Evolutionary conservation across 139 green algal genomes (phyloP).

Genomic region (Diplosphaera chodatii): DNA sequence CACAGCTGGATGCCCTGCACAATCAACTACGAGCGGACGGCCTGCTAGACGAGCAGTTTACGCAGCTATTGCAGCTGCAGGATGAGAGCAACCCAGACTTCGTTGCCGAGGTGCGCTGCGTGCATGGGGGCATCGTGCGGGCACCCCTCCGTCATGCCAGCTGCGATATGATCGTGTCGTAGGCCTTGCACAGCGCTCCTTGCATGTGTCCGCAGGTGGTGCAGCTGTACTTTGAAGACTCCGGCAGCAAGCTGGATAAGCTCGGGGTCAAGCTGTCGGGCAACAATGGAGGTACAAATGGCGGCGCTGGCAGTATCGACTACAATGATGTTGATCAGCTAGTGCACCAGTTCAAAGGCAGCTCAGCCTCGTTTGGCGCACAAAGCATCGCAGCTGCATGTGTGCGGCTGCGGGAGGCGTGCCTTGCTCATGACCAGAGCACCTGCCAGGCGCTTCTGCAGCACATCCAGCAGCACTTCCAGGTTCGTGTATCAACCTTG

Average conservation of each 20-base stretch:
- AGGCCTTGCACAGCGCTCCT: no score
- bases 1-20: constrained; percentile 13
- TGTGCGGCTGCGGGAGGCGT: constrained; percentile 57
- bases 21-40: constrained; percentile 25
- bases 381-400: constrained; percentile 49
- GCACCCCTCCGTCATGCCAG: no score
- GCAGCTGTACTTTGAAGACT: constrained; percentile 78
- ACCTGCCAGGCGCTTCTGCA: constrained; percentile 20
- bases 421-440: constrained; percentile 28
- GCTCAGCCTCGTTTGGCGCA: constrained; percentile 63
- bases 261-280: constrained; percentile 39
- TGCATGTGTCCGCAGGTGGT: no score
- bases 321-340: constrained; percentile 68
- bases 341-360: constrained; percentile 86
- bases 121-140: no score
- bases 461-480: constrained; percentile 14
- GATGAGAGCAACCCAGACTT: constrained; percentile 83
- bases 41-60: constrained; percentile 73
- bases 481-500: no score
- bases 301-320: constrained; percentile 19
- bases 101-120: no score
- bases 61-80: constrained; percentile 73
- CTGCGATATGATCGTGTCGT: no score
- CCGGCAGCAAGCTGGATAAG: constrained; percentile 48
- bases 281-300: no score